phyloP scores from a whole-genome alignment of 2,329 filamentous ascomycete genomes.

The Monilinia fructicola region DNA sequence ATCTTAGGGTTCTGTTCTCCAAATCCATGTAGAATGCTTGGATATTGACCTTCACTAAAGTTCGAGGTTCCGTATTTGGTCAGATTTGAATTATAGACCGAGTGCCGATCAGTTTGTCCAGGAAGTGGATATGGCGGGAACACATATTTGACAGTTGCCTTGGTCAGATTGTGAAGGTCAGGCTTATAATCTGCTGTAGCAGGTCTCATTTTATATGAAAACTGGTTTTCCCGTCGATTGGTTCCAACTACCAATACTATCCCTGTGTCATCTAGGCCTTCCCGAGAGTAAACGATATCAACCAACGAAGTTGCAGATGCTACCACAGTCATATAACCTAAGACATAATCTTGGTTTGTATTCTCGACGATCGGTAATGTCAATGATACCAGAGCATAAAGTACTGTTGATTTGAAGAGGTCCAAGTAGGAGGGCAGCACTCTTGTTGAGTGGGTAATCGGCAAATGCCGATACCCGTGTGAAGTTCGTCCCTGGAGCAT shows the following conservation, averaged over 20 bases:
- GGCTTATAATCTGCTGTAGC: constrained; percentile 50
- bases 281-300: constrained; percentile 59
- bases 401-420: constrained; percentile 70
- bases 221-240: constrained; percentile 63
- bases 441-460: constrained; percentile 44
- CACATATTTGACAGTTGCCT: constrained; percentile 56
- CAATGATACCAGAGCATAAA: constrained; percentile 75
- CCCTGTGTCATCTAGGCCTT: constrained; percentile 71
- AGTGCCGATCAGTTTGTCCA: constrained; percentile 51
- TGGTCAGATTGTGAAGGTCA: constrained; percentile 43
- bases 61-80: constrained; percentile 38
- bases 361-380: constrained; percentile 77
- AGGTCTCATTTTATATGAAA: constrained; percentile 48
- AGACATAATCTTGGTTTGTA: constrained; percentile 57
- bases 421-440: constrained; percentile 69
- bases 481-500: constrained; percentile 18
- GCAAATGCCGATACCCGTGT: constrained; percentile 32
- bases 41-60: constrained; percentile 63
- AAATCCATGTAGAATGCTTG: constrained; percentile 59
- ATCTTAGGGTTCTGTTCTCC: constrained; percentile 48
- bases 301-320: constrained; percentile 65
- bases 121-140: constrained; percentile 52
- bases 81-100: constrained; percentile 43
- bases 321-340: constrained; percentile 85
- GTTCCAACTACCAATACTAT: constrained; percentile 71